Conservation (phyloP, 371 early-diverging fungal species). For the Apophysomyces sp. region DNA sequence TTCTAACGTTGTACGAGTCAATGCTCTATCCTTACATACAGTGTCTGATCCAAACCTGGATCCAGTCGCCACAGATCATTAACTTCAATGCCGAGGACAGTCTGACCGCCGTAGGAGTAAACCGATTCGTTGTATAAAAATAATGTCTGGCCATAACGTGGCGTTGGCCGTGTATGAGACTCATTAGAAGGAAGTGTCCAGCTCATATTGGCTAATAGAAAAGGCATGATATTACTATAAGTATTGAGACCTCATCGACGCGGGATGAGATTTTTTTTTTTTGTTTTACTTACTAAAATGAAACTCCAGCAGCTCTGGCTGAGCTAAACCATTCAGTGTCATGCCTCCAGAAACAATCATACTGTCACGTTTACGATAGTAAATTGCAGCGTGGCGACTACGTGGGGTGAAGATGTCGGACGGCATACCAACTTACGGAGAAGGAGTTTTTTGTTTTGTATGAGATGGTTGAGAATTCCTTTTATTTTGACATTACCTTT, state of each 20-base stretch:
- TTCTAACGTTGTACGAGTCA: background rate
- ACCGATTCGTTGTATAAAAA: background rate
- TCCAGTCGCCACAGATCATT: constrained; percentile 6
- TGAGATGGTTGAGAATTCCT: too few species aligned
- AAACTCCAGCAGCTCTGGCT: background rate
- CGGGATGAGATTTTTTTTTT: background rate
- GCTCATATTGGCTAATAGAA: background rate
- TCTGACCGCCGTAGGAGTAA: background rate
- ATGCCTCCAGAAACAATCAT: constrained; percentile 3
- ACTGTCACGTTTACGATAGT: background rate
- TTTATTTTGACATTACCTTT: background rate
- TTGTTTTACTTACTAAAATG: constrained; percentile 2
- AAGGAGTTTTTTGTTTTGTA: too few species aligned
- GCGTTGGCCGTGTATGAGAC: background rate
- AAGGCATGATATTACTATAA: background rate
- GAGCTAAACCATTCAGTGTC: background rate
- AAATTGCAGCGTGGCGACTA: constrained; percentile 1
- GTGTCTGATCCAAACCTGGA: background rate
- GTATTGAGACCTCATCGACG: background rate
- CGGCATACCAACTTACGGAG: too few species aligned
- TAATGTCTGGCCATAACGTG: background rate
- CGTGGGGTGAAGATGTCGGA: constrained; percentile 7
- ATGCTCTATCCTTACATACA: background rate
- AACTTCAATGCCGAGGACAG: background rate
- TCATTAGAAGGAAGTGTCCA: background rate